Evolutionary conservation across 306 rosid species (phyloP).

Genomic region (Lathyrus oleraceus): DNA sequence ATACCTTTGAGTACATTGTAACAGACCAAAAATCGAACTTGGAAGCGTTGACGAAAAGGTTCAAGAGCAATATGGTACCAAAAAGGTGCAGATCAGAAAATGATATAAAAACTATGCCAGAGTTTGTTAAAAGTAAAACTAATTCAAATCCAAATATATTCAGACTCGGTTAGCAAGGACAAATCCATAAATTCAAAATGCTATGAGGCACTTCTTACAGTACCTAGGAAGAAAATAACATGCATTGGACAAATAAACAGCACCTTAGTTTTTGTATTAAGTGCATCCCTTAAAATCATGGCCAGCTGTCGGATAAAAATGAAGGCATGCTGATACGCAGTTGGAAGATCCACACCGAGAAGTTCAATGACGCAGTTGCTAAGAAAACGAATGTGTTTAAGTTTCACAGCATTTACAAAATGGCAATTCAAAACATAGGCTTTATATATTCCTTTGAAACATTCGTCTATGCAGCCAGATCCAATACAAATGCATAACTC

Average conservation of each 20-base stretch:
- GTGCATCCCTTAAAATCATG: conserved; percentile 88
- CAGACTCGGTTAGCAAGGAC: conserved; percentile 10
- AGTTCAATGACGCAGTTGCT: conserved; percentile 80
- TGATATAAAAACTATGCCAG: conserved; percentile 4
- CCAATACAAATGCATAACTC: conserved; percentile 82
- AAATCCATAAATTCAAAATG: conserved; percentile 6
- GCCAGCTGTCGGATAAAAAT: conserved; percentile 87
- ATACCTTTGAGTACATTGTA: no score
- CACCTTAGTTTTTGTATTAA: conserved; percentile 89
- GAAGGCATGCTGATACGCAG: conserved; percentile 93
- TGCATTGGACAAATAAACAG: conserved; percentile 13
- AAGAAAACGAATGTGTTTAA: conserved; percentile 82
- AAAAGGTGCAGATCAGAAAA: no score
- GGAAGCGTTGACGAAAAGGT: conserved; percentile 30
- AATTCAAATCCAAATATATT: conserved; percentile 24
- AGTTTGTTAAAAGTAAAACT: not conserved
- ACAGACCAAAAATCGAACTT: conserved; percentile 16
- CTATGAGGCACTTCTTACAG: not conserved
- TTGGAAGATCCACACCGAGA: conserved; percentile 68
- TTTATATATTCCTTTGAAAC: conserved; percentile 90
- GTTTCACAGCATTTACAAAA: conserved; percentile 78
- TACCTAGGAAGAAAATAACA: conserved; percentile 27
- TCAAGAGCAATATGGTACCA: no score
- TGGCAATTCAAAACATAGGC: conserved; percentile 91
- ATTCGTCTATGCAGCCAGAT: conserved; percentile 87